phyloP scores from a whole-genome alignment of 768 basidiomycete species.

The Tricholoma matsutake region DNA sequence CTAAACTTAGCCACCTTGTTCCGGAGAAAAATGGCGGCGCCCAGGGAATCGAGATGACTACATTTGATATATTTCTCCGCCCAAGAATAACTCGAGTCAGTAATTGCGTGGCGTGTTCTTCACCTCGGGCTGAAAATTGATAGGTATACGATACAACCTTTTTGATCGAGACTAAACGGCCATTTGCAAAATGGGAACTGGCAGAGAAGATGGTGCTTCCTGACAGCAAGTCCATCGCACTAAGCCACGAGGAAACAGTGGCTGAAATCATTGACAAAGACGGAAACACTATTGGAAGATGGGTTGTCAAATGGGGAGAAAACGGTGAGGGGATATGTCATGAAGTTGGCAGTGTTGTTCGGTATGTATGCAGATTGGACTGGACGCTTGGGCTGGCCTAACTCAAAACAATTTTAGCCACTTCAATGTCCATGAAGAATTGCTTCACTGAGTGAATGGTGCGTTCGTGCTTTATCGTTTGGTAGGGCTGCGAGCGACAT shows the following conservation, averaged over 20 bases:
- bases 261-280: conserved; percentile 67
- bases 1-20: conserved; percentile 50
- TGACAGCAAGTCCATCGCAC: conserved; percentile 29
- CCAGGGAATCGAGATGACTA: conserved; percentile 67
- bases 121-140: background rate
- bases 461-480: background rate
- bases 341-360: conserved; percentile 57
- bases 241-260: conserved; percentile 69
- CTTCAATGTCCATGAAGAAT: conserved; percentile 48
- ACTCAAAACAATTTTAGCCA: conserved; percentile 23
- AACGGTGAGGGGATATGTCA: conserved; percentile 62
- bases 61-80: conserved; percentile 56
- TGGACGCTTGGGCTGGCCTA: background rate
- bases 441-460: conserved; percentile 22
- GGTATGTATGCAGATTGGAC: conserved; percentile 42
- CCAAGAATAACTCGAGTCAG: conserved; percentile 61
- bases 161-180: conserved; percentile 59
- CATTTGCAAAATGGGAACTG: conserved; percentile 82
- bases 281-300: conserved; percentile 65
- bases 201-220: conserved; percentile 51
- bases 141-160: conserved; percentile 73
- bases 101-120: background rate
- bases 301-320: conserved; percentile 76
- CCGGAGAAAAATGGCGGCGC: conserved; percentile 40
- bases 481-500: too few relatives aligned